Conservation (phyloP, 2,329 filamentous ascomycete genomes). For the Metarhizium rileyi region DNA sequence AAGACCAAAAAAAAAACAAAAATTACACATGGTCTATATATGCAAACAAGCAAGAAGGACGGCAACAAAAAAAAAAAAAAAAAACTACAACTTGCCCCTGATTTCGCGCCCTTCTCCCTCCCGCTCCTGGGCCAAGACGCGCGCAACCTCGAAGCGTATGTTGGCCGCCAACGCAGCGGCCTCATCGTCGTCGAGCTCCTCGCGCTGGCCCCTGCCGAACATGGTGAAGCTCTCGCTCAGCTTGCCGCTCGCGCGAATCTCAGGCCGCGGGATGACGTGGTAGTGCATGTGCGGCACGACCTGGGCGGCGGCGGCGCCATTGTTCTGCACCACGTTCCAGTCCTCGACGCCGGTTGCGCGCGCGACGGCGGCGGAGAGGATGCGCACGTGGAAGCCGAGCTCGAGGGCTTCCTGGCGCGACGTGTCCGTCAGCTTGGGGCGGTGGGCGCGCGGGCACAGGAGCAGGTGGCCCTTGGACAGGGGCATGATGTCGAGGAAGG, state of each 20-base stretch:
- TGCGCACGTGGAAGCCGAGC: conserved; percentile 57
- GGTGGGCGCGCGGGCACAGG: conserved; percentile 68
- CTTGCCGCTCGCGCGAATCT: conserved; percentile 44
- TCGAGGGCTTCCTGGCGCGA: conserved; percentile 52
- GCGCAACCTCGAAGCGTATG: conserved; percentile 39
- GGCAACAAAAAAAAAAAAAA: background rate
- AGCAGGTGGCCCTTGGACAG: conserved; percentile 76
- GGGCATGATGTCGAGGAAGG: conserved; percentile 90
- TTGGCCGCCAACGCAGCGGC: conserved; percentile 48
- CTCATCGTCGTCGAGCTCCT: conserved; percentile 70
- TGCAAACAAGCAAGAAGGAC: background rate
- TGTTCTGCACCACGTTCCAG: conserved; percentile 98
- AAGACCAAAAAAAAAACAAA: background rate
- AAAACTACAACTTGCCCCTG: conserved; percentile 29
- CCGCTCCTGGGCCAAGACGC: conserved; percentile 34
- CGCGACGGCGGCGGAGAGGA: conserved; percentile 63
- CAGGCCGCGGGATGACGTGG: conserved; percentile 81
- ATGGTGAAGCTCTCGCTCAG: conserved; percentile 64
- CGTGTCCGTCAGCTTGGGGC: conserved; percentile 67
- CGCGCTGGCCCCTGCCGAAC: conserved; percentile 66
- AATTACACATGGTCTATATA: too few species aligned
- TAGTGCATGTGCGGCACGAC: conserved; percentile 92
- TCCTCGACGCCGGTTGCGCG: conserved; percentile 62
- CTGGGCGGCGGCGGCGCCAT: conserved; percentile 80
- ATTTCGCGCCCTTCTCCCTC: conserved; percentile 16